A percentile compares a stretch with the other conserved stretches of the same genome.
phyloP scores from a whole-genome alignment of 345 rosid genomes.

The Fremontodendron californicum region DNA sequence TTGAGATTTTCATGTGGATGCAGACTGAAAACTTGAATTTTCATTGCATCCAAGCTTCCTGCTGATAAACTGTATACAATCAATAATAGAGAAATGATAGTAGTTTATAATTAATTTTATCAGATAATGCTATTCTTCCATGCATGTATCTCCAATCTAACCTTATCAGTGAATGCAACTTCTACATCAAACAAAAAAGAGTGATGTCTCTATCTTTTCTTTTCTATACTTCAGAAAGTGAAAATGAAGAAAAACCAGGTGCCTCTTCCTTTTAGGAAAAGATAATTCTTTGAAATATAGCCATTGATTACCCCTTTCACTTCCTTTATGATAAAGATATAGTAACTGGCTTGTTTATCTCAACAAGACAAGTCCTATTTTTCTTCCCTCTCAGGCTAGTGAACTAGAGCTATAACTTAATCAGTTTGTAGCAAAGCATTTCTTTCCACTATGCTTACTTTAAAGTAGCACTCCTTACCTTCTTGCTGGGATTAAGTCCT shows the following conservation, averaged over 20 bases:
- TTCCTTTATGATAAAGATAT: neutral
- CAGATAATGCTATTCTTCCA: neutral
- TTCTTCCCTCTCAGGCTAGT: neutral
- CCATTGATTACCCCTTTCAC: neutral
- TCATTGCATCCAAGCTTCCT: neutral
- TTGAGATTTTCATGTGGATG: no score
- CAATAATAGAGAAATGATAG: no score
- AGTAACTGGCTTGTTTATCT: neutral
- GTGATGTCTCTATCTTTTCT: neutral
- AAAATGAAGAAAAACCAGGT: neutral
- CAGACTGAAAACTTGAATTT: neutral
- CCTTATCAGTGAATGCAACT: constrained; percentile 1
- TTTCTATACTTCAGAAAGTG: neutral
- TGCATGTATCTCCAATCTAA: neutral
- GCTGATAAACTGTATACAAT: neutral
- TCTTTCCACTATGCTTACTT: neutral
- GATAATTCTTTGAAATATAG: neutral
- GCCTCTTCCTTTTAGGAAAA: neutral
- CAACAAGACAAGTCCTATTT: neutral
- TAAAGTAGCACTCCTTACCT: constrained; percentile 16
- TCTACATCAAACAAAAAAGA: neutral
- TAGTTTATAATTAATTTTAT: neutral
- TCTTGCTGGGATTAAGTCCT: neutral
- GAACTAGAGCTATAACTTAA: neutral
- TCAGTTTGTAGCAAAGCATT: neutral